Conservation (phyloP, 2,329 filamentous ascomycete genomes). For the Fusarium sp. region DNA sequence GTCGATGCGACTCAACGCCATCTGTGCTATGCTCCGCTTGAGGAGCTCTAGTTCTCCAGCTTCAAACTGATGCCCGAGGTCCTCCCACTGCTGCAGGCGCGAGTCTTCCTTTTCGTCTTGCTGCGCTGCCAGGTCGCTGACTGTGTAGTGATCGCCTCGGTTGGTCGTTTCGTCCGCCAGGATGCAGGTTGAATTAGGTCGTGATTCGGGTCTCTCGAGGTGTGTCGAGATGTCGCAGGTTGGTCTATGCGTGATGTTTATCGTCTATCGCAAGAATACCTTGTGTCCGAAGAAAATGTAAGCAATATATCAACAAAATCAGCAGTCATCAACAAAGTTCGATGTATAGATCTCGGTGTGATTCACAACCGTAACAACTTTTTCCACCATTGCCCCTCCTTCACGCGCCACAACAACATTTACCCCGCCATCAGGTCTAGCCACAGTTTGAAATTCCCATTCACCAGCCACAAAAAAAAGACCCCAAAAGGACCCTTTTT, state of each 20-base stretch:
- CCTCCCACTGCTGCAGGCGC: conserved; percentile 39
- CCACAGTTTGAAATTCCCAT: conserved; percentile 3
- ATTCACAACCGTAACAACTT: conserved; percentile 31
- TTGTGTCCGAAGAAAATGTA: not conserved
- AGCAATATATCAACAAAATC: not conserved
- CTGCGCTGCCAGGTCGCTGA: not conserved
- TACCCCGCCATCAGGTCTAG: conserved; percentile 29
- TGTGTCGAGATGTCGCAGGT: not conserved
- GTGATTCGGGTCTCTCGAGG: not conserved
- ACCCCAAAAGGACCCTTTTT: not conserved
- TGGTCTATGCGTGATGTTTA: not conserved
- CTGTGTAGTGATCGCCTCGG: not conserved
- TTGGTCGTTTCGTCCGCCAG: conserved; percentile 24
- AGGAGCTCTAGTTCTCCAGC: conserved; percentile 41
- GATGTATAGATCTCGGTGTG: conserved; percentile 31
- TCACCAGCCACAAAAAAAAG: conserved; percentile 15
- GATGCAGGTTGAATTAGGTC: conserved; percentile 12
- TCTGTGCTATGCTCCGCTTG: conserved; percentile 50
- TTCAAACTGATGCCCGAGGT: conserved; percentile 40
- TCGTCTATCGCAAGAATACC: not conserved
- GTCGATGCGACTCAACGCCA: conserved; percentile 58
- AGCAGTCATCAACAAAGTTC: not conserved
- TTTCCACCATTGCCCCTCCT: conserved; percentile 34
- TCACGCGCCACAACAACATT: conserved; percentile 20
- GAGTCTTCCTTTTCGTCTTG: conserved; percentile 10